A percentile compares a stretch with the other conserved stretches of the same genome.
phyloP scores from a whole-genome alignment of 2,329 filamentous ascomycete species.

The Remersonia thermophila region DNA sequence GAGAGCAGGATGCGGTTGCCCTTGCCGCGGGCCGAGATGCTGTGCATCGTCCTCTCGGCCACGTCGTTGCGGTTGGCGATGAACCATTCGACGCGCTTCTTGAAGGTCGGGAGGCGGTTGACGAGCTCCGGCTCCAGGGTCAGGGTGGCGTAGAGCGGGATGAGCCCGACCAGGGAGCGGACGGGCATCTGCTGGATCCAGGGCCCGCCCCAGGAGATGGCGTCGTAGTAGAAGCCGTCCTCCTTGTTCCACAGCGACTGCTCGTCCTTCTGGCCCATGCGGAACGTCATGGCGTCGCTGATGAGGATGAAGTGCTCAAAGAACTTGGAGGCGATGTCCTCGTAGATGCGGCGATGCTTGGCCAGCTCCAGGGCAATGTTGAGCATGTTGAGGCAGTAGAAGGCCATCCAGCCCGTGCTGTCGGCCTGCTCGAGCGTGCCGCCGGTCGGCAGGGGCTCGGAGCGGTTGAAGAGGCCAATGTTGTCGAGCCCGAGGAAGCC shows the following conservation, averaged over 20 bases:
- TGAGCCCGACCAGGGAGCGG: conserved; percentile 81
- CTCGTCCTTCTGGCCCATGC: conserved; percentile 54
- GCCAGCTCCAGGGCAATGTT: conserved; percentile 93
- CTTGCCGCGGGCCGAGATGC: conserved; percentile 80
- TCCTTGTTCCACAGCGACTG: conserved; percentile 92
- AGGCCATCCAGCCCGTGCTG: conserved; percentile 98
- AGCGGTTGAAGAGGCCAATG: conserved; percentile 94
- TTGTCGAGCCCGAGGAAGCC: conserved; percentile 94
- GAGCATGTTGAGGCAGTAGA: conserved; percentile 92
- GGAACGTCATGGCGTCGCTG: conserved; percentile 91
- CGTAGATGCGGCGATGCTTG: conserved; percentile 88
- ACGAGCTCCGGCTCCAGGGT: conserved; percentile 90
- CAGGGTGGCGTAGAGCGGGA: conserved; percentile 82
- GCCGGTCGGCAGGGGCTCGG: conserved; percentile 84
- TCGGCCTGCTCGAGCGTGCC: conserved; percentile 92
- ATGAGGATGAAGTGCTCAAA: conserved; percentile 98
- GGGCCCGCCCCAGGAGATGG: conserved; percentile 89
- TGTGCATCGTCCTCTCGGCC: conserved; percentile 87
- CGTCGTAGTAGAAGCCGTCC: conserved; percentile 97
- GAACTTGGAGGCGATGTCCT: conserved; percentile 96
- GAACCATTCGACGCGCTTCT: conserved; percentile 89
- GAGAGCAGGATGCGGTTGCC: conserved; percentile 78
- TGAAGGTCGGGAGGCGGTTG: conserved; percentile 84
- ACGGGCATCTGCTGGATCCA: conserved; percentile 90
- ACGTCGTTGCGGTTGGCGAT: conserved; percentile 76